A percentile compares a stretch with the other conserved stretches of the same genome.
These are phyloP conservation scores for Apiotrichum laibachii DNA, from an alignment of 1,284 basidiomycete genomes.

Conservation along the genomic window DNA sequence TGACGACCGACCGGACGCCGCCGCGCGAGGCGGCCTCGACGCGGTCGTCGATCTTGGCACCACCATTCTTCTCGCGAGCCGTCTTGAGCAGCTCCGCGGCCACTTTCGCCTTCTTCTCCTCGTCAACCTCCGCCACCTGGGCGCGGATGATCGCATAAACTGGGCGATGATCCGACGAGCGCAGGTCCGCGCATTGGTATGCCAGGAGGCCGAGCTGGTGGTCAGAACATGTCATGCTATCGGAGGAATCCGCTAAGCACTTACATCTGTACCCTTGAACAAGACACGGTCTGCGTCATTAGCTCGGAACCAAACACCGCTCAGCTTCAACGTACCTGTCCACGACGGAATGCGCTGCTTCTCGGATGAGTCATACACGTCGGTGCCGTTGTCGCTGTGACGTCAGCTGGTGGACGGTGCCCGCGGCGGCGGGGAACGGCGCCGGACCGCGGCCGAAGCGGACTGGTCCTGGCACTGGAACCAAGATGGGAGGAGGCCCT, in stretches of 20 bases:
- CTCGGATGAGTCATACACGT: constrained; percentile 90
- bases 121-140: constrained; percentile 74
- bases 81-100: constrained; percentile 8
- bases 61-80: constrained; percentile 8
- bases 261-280: constrained; percentile 68
- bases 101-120: constrained; percentile 61
- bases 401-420: not conserved
- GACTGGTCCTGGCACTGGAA: not conserved
- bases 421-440: not conserved
- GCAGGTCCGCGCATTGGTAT: constrained; percentile 69
- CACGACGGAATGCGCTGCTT: constrained; percentile 95
- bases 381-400: constrained; percentile 57
- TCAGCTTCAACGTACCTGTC: constrained; percentile 67
- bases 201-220: constrained; percentile 30
- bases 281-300: constrained; percentile 74
- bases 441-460: not conserved
- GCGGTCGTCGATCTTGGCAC: constrained; percentile 15
- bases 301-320: not conserved
- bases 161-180: constrained; percentile 90
- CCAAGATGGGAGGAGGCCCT: not conserved
- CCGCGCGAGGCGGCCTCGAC: constrained; percentile 20
- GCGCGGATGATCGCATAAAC: constrained; percentile 82
- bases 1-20: constrained; percentile 26
- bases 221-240: constrained; percentile 57
- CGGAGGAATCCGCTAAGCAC: constrained; percentile 55